phyloP scores from a whole-genome alignment of 805 yeast genomes.

The Zygoascus biomembranicola region DNA sequence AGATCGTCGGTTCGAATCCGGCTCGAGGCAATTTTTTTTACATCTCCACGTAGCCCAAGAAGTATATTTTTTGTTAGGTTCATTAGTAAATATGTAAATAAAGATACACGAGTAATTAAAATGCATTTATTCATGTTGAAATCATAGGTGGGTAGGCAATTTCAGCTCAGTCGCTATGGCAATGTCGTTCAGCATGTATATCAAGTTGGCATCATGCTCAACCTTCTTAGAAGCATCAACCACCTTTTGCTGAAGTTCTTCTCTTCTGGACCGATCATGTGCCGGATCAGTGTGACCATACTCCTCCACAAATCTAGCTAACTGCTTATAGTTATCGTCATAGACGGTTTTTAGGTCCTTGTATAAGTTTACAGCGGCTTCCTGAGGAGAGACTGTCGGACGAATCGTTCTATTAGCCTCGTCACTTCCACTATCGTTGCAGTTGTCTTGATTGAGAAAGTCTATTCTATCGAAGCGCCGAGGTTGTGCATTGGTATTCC shows the following conservation, averaged over 20 bases:
- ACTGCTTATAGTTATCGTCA: conserved; percentile 1
- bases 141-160: not conserved
- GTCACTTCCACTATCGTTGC: conserved; percentile 2
- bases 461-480: not conserved
- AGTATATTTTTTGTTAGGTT: not conserved
- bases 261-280: conserved; percentile 7
- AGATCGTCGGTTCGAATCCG: conserved; percentile 77
- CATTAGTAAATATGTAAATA: not conserved
- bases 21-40: conserved; percentile 47
- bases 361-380: conserved; percentile 9
- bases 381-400: conserved; percentile 10
- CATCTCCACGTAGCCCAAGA: not conserved
- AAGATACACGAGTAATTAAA: not conserved
- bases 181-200: conserved; percentile 16
- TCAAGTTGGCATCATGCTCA: conserved; percentile 14
- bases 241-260: conserved; percentile 8
- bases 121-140: not conserved
- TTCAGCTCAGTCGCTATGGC: conserved; percentile 1
- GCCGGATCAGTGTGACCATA: conserved; percentile 12
- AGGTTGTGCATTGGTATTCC: not conserved
- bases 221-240: conserved; percentile 7
- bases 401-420: conserved; percentile 2
- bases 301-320: conserved; percentile 3
- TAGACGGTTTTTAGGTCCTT: conserved; percentile 3
- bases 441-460: not conserved